These are phyloP conservation scores for Cnidoscolus chayamansa DNA, from an alignment of 441 rosid genomes.

Conservation along the genomic window DNA sequence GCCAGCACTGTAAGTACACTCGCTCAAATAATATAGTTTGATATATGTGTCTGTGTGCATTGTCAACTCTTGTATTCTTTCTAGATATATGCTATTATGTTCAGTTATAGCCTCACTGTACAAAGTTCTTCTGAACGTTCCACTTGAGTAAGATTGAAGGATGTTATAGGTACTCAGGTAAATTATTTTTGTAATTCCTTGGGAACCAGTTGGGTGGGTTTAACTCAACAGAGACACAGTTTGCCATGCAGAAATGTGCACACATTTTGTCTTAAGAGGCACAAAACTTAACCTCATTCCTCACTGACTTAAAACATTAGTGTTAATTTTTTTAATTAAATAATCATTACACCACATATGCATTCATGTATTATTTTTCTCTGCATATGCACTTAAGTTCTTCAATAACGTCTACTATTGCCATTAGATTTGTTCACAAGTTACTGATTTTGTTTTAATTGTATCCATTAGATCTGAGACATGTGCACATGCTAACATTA, in stretches of 20 bases:
- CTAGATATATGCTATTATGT: background rate
- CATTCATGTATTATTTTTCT: background rate
- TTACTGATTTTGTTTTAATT: no score
- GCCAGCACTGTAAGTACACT: constrained; percentile 69
- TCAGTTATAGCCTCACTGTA: no score
- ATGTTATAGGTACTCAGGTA: background rate
- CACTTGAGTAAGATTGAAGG: background rate
- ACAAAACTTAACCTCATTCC: background rate
- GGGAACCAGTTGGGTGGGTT: constrained; percentile 7
- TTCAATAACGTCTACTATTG: background rate
- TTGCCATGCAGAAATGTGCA: background rate
- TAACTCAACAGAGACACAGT: background rate
- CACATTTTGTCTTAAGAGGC: background rate
- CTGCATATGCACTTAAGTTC: background rate
- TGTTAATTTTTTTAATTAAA: background rate
- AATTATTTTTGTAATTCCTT: background rate
- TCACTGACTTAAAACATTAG: no score
- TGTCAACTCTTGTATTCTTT: background rate
- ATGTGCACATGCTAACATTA: no score
- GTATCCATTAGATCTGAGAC: no score
- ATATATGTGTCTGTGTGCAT: no score
- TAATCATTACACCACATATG: background rate
- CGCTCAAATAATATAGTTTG: background rate
- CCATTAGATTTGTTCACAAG: no score
- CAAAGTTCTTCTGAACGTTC: background rate